These are phyloP conservation scores for Cercospora sp. DNA, from an alignment of 2,329 filamentous ascomycete species.

Conservation along the genomic window DNA sequence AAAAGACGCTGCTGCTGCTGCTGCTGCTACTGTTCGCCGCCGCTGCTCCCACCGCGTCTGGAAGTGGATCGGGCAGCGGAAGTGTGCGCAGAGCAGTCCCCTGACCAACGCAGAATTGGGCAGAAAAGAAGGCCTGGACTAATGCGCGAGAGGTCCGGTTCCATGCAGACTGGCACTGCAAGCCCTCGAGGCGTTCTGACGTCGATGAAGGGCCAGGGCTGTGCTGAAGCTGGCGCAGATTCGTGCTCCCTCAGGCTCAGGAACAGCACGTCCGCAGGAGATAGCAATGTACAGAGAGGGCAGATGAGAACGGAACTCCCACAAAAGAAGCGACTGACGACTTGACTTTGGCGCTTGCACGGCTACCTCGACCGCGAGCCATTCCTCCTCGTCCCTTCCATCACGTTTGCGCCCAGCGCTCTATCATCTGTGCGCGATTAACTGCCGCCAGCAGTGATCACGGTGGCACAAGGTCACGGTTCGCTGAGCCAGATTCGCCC, in stretches of 20 bases:
- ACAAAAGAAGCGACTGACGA: constrained; percentile 1
- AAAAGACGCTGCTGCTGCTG: not conserved
- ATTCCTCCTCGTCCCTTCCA: constrained; percentile 2
- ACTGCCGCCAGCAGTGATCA: not conserved
- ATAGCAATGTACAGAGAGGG: not conserved
- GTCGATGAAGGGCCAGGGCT: not conserved
- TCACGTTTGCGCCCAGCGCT: not conserved
- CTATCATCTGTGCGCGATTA: not conserved
- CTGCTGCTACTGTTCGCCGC: not conserved
- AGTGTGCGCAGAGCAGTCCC: not conserved
- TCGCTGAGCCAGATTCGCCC: not conserved
- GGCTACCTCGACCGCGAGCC: not conserved
- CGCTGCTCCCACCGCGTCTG: not conserved
- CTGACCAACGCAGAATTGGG: constrained; percentile 4
- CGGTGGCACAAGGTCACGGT: not conserved
- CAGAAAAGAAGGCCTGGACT: constrained; percentile 7
- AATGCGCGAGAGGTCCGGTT: not conserved
- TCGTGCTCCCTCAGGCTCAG: not conserved
- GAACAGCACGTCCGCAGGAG: not conserved
- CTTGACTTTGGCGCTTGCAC: constrained; percentile 10
- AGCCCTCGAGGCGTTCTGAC: constrained; percentile 9
- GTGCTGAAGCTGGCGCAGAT: not conserved
- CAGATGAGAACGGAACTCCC: not conserved
- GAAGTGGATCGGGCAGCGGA: not conserved
- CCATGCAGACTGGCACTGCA: constrained; percentile 6